Evolutionary conservation across 495 filamentous ascomycete genomes (phyloP), one percentile per base, ranked within the genome.

Genomic region (Rhypophila decipiens): DNA sequence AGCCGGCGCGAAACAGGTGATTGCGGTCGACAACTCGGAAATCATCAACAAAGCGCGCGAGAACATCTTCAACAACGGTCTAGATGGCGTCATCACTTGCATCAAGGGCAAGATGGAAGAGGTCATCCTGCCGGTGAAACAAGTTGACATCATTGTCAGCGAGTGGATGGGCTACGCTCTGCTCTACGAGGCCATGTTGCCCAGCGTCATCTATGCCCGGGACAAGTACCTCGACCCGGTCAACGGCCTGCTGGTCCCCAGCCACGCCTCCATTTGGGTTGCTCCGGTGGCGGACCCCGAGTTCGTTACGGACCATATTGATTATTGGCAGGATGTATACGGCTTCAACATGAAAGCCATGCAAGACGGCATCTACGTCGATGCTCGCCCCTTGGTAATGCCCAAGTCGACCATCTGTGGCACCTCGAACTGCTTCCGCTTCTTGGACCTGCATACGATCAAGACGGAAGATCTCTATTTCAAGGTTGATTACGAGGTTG

Each of bases 91-190:
- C 70, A 91, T 99, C 65, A 95, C 90, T 17, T 83, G 93, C 19
- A 72, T 99, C 41, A 86, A 93, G 67, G 93, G 94, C 39, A 90
- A 90, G 72, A 91, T 99, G 81, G 93, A 99, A 70, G 94, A 99
- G 56, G 90, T 96, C 27, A 56, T 72, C 19, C 82, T 99, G 20
- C 93, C 94, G 19, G 90, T 90, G 54, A 73, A 77, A 24, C 81
- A 95, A 60, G 94, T 99, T 55, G 93, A 99, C 66, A 91, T 99
- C 60, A 99, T 99, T 70, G 88, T 99, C 51, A 95, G 88, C 24
- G 93, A 99, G 71, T 99, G 93, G 93, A 99, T 99, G 93, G 93
- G 93, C 38, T 99, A 99, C 73, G 95, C 93, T 71, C 79, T 99
- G 38, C 80, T 97, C 35, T 99, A 96, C 71, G 93, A 99, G 76